These are phyloP conservation scores for Acer campestre DNA, from an alignment of 345 rosid species.

Conservation along the genomic window DNA sequence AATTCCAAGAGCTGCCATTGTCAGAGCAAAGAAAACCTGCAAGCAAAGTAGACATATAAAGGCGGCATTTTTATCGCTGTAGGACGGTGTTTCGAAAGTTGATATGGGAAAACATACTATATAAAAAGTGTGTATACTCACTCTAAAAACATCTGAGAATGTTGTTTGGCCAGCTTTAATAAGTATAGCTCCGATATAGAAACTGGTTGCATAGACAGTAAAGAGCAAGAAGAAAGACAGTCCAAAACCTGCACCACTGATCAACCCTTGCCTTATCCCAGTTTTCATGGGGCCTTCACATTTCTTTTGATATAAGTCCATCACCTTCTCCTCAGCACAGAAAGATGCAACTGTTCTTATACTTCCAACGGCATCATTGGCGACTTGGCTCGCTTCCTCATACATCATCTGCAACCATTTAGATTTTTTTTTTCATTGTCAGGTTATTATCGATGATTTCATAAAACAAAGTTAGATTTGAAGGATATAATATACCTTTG, in stretches of 20 bases:
- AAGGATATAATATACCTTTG: constrained; percentile 53
- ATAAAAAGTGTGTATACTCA: constrained; percentile 20
- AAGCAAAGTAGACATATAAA: background rate
- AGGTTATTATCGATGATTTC: no score
- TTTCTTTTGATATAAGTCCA: constrained; percentile 69
- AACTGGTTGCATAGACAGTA: constrained; percentile 59
- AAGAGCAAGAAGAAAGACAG: constrained; percentile 59
- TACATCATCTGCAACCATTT: constrained; percentile 62
- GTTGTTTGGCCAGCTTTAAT: constrained; percentile 53
- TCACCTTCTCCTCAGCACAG: constrained; percentile 85
- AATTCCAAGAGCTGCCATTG: constrained; percentile 66
- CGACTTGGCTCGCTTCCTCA: constrained; percentile 92
- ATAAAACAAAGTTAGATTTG: background rate
- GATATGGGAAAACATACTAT: background rate
- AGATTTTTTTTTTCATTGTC: background rate
- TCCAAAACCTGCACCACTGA: constrained; percentile 76
- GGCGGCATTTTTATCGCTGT: background rate
- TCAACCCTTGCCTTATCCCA: constrained; percentile 70
- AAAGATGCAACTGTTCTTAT: constrained; percentile 89
- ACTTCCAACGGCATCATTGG: constrained; percentile 89
- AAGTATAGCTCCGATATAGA: constrained; percentile 80
- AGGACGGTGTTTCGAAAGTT: background rate
- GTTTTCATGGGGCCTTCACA: constrained; percentile 77
- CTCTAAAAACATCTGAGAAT: constrained; percentile 68
- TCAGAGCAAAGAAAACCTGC: constrained; percentile 78